Evolutionary conservation across 2,329 filamentous ascomycete species (phyloP).

Genomic region (Trichophyton simii): DNA sequence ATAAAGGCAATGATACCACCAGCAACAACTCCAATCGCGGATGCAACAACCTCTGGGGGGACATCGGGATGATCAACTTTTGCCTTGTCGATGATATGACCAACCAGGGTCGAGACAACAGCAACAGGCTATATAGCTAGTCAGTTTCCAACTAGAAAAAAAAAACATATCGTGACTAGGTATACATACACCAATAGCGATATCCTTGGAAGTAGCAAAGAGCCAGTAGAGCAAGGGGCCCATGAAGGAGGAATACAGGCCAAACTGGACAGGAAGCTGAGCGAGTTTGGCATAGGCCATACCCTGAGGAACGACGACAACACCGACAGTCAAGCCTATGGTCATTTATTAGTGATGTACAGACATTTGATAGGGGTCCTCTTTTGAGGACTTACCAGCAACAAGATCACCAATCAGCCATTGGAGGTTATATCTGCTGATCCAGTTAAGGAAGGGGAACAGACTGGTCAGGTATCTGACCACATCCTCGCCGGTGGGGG

Average conservation of each 20-base stretch:
- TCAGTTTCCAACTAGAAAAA: conserved; percentile 11
- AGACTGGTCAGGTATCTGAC: conserved; percentile 53
- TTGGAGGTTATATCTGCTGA: conserved; percentile 71
- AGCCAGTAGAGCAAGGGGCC: conserved; percentile 93
- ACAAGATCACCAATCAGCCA: conserved; percentile 85
- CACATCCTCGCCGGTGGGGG: conserved; percentile 47
- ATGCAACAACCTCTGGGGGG: conserved; percentile 55
- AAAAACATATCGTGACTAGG: conserved; percentile 1
- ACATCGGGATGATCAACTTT: conserved; percentile 43
- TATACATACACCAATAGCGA: conserved; percentile 73
- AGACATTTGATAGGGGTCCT: conserved; percentile 8
- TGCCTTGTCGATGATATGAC: conserved; percentile 62
- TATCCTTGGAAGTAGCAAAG: conserved; percentile 96
- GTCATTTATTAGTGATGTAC: conserved; percentile 6
- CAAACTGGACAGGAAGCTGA: conserved; percentile 65
- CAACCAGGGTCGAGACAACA: conserved; percentile 84
- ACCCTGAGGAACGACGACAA: conserved; percentile 83
- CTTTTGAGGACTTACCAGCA: conserved; percentile 50
- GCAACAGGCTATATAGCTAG: conserved; percentile 59
- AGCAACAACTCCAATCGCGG: conserved; percentile 61
- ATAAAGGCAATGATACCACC: conserved; percentile 67
- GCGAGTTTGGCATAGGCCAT: conserved; percentile 91
- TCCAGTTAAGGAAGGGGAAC: conserved; percentile 88
- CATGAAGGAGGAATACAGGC: conserved; percentile 92
- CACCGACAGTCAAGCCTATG: conserved; percentile 55